Base-by-base conservation (phyloP, 768 basidiomycete genomes). In the Lyophyllum atratum region DNA sequence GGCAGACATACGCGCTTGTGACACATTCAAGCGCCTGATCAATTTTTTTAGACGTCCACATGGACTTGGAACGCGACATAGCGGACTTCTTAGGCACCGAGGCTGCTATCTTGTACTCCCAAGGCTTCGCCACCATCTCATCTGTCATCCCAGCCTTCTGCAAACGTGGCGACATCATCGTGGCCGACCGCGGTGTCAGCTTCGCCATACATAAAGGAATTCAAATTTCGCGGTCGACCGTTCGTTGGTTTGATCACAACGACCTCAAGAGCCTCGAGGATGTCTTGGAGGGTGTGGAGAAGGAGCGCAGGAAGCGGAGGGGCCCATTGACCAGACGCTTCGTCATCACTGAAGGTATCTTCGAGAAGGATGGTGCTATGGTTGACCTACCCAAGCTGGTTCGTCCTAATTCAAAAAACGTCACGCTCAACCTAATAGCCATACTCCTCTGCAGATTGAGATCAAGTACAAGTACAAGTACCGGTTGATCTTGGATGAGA, bases 81-180 rank as follows among this genome's bases (percentile, higher is more conserved):
- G 91, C 95, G 4, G 85, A 89, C 46, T 98, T 98, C 71, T 77
- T 99, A 46, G 93, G 93, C 10, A 86, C 92, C 1, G 94, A 98
- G 69, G 79, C 88, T 3, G 77, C 90, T 17, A 98, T 99, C 68
- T 81, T 98, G 59, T 98, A 98, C 71, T 89, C 95, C 0, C 96
- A 98, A 74, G 89, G 87, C 12, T 98, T 96, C 72, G 86, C 92
- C 9, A 93, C 94, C 54, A 86, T 93, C 61, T 86, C 92, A 3
- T 96, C 94, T 15, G 93, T 95, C 66, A 97, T 98, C 58, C 93
- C 97, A 0, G 93, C 97, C 1, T 99, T 98, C 74, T 93, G 91
- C 80, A 98, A 99, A 71, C 86, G 96, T 59, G 95, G 95, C 1
- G 96, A 99, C 66, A 86, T 99, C 66, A 95, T 99, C 66, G 92